Base-by-base conservation (phyloP, 2,329 filamentous ascomycete genomes). In the Ophiognomonia clavigignenti-juglandacearum region DNA sequence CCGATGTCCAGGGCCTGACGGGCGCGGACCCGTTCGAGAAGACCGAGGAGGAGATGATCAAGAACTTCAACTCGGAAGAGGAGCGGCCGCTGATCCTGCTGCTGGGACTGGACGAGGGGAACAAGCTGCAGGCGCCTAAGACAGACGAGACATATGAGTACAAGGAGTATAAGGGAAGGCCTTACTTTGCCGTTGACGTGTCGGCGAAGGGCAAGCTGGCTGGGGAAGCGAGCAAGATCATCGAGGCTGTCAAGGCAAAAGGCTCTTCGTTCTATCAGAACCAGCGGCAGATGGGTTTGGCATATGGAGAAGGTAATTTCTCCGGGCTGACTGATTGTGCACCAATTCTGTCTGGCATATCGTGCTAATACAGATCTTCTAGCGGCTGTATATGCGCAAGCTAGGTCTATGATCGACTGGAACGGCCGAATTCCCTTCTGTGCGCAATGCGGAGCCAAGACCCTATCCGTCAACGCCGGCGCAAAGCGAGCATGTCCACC, bases 361-460 rank as follows among this genome's bases (percentile, higher is more conserved):
- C 7, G 10, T 16, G 19, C 52, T 60, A 26, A 59, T 32, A 38
- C 9, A 9, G 36, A 3, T 26, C 6, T 26, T n/a, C 14, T 53
- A 93, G 93, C 91, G 50, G 89, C 91, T 41, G 86, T 96, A 38
- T 96, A 90, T 57, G 92, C 89, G 13, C 88, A 96, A 66, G 88
- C 90, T 7, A 83, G 92, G 46, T 86, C 90, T 38, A 75, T 96
- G 22, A 73, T 95, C 29, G 93, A 97, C 70, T 98, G 93, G 93
- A 97, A 98, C 69, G 76, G 76, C 22, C 86, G 92, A 43, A 96
- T 95, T 67, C 86, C 85, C 24, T 98, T 89, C 74, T 98, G 93
- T 65, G 90, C 83, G 26, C 85, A 85, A 47, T 98, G 93, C 66
- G 92, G 93, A 27, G 79, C 87, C 59, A 82, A 78, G 20, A 97